Evolutionary conservation across 345 rosid species (phyloP).

Genomic region (Syzygium jambos): DNA sequence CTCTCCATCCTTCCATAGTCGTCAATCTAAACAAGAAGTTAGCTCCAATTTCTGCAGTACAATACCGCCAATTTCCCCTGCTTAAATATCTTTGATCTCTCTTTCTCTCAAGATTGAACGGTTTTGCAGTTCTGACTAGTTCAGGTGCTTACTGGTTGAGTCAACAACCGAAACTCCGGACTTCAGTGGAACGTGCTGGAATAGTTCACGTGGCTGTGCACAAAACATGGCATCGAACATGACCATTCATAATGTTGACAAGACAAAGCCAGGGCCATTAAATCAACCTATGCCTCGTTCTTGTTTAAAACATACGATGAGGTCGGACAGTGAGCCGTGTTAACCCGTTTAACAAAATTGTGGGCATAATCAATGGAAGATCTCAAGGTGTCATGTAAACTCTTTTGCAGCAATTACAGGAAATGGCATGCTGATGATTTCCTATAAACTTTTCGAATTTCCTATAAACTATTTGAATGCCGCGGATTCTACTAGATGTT

Average conservation of each 20-base stretch:
- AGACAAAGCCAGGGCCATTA: neutral
- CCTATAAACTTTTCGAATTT: neutral
- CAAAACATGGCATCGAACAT: conserved; percentile 12
- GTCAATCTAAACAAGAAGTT: neutral
- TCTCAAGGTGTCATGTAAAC: neutral
- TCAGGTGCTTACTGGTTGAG: neutral
- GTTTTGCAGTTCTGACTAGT: neutral
- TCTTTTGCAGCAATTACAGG: neutral
- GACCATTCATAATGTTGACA: neutral
- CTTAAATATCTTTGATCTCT: neutral
- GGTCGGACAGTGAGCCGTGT: neutral
- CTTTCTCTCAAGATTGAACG: neutral
- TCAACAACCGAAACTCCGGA: neutral
- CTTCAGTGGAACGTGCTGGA: neutral
- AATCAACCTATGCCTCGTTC: neutral
- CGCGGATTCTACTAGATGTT: neutral
- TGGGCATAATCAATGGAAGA: neutral
- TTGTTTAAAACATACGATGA: neutral
- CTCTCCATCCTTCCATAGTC: neutral
- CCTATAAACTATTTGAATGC: neutral
- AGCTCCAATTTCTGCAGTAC: neutral
- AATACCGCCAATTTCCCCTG: neutral
- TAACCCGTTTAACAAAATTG: neutral
- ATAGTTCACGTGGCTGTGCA: conserved; percentile 1
- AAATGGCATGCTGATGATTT: neutral